phyloP scores from a whole-genome alignment of 306 rosid species.

The Gillenia trifoliata region DNA sequence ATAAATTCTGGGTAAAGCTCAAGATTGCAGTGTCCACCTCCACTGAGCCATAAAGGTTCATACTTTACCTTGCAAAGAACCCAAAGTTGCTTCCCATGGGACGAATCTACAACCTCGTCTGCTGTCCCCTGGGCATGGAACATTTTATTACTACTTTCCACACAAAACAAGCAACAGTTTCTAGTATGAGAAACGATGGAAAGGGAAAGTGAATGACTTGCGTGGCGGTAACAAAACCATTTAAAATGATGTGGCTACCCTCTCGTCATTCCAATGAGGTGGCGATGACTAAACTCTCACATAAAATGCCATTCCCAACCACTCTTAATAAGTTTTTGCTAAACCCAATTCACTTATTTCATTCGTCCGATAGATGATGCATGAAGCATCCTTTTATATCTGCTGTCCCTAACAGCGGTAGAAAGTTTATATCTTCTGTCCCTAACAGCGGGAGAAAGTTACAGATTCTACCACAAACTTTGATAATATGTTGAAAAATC shows the following conservation, averaged over 20 bases:
- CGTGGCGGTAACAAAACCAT: neutral
- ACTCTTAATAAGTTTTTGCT: neutral
- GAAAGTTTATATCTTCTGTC: neutral
- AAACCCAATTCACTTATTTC: neutral
- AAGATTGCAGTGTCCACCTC: conserved; percentile 91
- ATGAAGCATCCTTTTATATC: neutral
- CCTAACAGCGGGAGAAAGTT: too few relatives aligned
- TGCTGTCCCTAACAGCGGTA: neutral
- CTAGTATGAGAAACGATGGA: neutral
- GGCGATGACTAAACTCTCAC: neutral
- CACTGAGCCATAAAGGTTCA: conserved; percentile 89
- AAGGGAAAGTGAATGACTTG: neutral
- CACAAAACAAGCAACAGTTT: neutral
- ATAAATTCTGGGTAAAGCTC: conserved; percentile 92
- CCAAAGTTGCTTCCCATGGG: conserved; percentile 93
- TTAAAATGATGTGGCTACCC: neutral
- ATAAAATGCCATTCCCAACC: neutral
- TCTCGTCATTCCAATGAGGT: neutral
- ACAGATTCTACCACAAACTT: too few relatives aligned
- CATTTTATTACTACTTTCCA: neutral
- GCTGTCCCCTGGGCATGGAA: conserved; percentile 68
- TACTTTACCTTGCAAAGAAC: conserved; percentile 80
- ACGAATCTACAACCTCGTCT: conserved; percentile 88
- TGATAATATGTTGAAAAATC: too few relatives aligned
- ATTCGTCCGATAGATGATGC: neutral